A percentile compares a stretch with the other conserved stretches of the same genome.
Conservation (phyloP, 768 basidiomycete species). For the Boletus eberwhitei region DNA sequence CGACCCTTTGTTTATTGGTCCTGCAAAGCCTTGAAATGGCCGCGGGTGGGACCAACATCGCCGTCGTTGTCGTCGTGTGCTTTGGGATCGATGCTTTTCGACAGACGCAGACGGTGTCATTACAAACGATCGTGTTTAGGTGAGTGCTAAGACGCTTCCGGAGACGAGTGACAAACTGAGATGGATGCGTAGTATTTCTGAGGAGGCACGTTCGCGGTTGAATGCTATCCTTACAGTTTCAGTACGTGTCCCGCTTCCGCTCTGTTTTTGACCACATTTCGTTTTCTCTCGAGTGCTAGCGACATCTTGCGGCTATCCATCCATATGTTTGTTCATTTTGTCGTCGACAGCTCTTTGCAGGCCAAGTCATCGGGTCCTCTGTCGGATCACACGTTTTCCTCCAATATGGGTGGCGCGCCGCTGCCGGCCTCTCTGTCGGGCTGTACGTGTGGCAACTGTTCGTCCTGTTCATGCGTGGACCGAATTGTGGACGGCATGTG, state of each 20-base stretch:
- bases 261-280: neutral
- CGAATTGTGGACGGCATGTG: slow-evolving; percentile 30
- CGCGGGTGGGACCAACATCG: slow-evolving; percentile 37
- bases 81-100: slow-evolving; percentile 40
- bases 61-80: slow-evolving; percentile 39
- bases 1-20: slow-evolving; percentile 28
- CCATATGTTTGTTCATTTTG: neutral
- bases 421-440: slow-evolving; percentile 32
- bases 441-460: slow-evolving; percentile 34
- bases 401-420: slow-evolving; percentile 37
- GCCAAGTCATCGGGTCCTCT: slow-evolving; percentile 44
- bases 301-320: neutral
- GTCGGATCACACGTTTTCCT: slow-evolving; percentile 41
- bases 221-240: slow-evolving; percentile 29
- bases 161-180: neutral
- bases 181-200: slow-evolving; percentile 21
- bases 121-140: slow-evolving; percentile 28
- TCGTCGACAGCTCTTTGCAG: slow-evolving; percentile 26
- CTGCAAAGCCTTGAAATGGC: slow-evolving; percentile 34
- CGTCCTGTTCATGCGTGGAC: slow-evolving; percentile 37
- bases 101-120: slow-evolving; percentile 39
- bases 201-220: slow-evolving; percentile 28
- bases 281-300: neutral
- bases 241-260: slow-evolving; percentile 13
- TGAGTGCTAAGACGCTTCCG: slow-evolving; percentile 4